Evolutionary conservation across 2,329 filamentous ascomycete species (phyloP).

Genomic region (Moelleriella libera): DNA sequence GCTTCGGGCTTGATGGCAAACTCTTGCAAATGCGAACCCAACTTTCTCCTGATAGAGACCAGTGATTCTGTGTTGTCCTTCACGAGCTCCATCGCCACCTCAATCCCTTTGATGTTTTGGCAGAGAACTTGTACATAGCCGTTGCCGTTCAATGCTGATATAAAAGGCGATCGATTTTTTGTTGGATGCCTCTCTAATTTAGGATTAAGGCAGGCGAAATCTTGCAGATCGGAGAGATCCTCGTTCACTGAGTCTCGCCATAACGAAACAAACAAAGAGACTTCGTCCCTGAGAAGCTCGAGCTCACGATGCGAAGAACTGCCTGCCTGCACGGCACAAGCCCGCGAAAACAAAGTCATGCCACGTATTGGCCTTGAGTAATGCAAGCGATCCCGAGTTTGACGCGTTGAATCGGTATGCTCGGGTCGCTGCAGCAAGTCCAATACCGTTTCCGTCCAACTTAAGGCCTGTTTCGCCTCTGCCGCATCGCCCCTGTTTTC

Average conservation of each 20-base stretch:
- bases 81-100: constrained; percentile 27
- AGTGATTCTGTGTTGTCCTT: constrained; percentile 16
- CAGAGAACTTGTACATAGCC: constrained; percentile 14
- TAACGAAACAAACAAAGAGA: constrained; percentile 11
- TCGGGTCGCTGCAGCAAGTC: constrained; percentile 31
- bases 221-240: constrained; percentile 8
- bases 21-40: constrained; percentile 22
- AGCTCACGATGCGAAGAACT: constrained; percentile 11
- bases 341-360: constrained; percentile 14
- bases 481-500: constrained; percentile 17
- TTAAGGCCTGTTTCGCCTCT: constrained; percentile 26
- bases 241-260: constrained; percentile 11
- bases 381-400: constrained; percentile 9
- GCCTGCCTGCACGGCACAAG: constrained; percentile 11
- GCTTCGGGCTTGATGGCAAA: constrained; percentile 9
- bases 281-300: constrained; percentile 14
- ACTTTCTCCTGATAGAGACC: constrained; percentile 20
- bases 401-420: constrained; percentile 16
- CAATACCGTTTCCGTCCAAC: constrained; percentile 30
- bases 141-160: constrained; percentile 9
- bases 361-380: constrained; percentile 15
- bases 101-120: constrained; percentile 26
- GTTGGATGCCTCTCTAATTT: constrained; percentile 3
- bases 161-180: constrained; percentile 2
- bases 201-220: constrained; percentile 13